phyloP scores from a whole-genome alignment of 139 green algal genomes.

The Volvox africanus region DNA sequence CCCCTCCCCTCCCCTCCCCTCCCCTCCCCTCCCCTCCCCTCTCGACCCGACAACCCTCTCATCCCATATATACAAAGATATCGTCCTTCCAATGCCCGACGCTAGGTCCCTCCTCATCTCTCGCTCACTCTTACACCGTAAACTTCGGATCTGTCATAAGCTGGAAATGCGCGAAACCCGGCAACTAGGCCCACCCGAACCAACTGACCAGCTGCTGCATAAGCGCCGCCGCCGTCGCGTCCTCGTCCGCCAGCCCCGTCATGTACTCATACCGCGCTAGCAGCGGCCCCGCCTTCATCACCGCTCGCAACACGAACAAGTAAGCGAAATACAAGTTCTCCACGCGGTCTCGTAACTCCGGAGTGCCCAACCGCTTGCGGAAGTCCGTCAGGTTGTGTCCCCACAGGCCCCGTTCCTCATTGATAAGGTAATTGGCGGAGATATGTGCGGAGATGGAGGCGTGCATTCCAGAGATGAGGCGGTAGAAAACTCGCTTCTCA shows the following conservation, averaged over 20 bases:
- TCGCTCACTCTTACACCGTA: too few species aligned
- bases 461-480: conserved; percentile 92
- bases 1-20: too few species aligned
- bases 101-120: too few species aligned
- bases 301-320: conserved; percentile 91
- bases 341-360: conserved; percentile 62
- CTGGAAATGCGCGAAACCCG: too few species aligned
- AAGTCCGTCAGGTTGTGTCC: conserved; percentile 88
- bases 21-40: too few species aligned
- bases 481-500: conserved; percentile 89
- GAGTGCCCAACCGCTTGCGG: conserved; percentile 71
- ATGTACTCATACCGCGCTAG: conserved; percentile 73
- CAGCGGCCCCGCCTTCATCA: conserved; percentile 83
- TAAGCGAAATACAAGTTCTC: conserved; percentile 98
- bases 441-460: conserved; percentile 94
- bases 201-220: conserved; percentile 69
- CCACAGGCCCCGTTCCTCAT: conserved; percentile 71
- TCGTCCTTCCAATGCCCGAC: too few species aligned
- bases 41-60: too few species aligned
- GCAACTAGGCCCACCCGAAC: too few species aligned
- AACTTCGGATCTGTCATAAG: too few species aligned
- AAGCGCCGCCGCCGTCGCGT: conserved; percentile 73
- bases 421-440: conserved; percentile 80
- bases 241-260: conserved; percentile 78
- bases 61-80: too few species aligned